These are phyloP conservation scores for Cercospora beticola DNA, from an alignment of 2,329 filamentous ascomycete species.

Conservation along the genomic window DNA sequence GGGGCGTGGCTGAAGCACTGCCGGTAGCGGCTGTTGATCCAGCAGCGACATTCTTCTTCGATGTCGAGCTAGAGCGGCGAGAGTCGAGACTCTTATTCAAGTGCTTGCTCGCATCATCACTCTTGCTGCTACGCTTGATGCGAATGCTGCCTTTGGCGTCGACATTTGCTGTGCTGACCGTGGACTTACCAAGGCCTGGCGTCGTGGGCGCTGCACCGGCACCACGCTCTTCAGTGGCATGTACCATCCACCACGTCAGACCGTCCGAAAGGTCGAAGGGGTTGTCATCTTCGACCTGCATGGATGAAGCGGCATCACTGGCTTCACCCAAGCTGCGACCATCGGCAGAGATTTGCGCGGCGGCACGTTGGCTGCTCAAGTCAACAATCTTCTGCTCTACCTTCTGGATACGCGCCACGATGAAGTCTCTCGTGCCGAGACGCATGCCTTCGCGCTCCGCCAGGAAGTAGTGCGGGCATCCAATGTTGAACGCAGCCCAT, in stretches of 20 bases:
- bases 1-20: constrained; percentile 14
- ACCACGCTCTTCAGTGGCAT: constrained; percentile 83
- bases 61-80: constrained; percentile 81
- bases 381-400: constrained; percentile 94
- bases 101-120: constrained; percentile 50
- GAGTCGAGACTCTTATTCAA: constrained; percentile 85
- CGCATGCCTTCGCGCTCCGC: constrained; percentile 89
- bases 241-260: constrained; percentile 91
- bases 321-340: constrained; percentile 50
- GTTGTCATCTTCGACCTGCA: constrained; percentile 76
- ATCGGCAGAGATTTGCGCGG: constrained; percentile 49
- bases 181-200: constrained; percentile 85
- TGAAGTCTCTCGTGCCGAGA: constrained; percentile 82
- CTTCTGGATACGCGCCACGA: constrained; percentile 89
- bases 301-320: constrained; percentile 54
- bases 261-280: constrained; percentile 96
- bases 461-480: constrained; percentile 94
- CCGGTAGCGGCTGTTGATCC: constrained; percentile 20
- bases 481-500: constrained; percentile 98
- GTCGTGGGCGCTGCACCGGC: constrained; percentile 77
- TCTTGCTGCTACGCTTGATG: constrained; percentile 45
- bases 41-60: constrained; percentile 67
- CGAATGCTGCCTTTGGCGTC: constrained; percentile 73
- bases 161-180: constrained; percentile 82
- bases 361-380: constrained; percentile 55